Evolutionary conservation across 2,329 filamentous ascomycete species (phyloP), one percentile per base, ranked within the genome.

Genomic region (Fusarium sp.): DNA sequence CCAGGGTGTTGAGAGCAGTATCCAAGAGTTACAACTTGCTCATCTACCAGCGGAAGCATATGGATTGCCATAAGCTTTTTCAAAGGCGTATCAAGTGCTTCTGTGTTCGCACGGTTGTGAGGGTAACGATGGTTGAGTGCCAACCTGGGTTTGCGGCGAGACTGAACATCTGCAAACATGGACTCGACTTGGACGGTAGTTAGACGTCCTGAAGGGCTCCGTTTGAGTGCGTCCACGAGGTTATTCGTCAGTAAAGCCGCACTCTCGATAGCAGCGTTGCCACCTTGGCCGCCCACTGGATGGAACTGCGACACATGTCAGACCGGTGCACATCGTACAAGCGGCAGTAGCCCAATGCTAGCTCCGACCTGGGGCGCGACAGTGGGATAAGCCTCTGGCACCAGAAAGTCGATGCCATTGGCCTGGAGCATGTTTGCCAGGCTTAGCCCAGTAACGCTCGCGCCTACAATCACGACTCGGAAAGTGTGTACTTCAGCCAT

Each of bases 351-450:
- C n/a, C n/a, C n/a, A n/a, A n/a, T n/a, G n/a, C n/a, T n/a, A n/a
- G n/a, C n/a, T n/a, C n/a, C n/a, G n/a, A n/a, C n/a, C n/a, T n/a
- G n/a, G n/a, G n/a, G n/a, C n/a, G n/a, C n/a, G n/a, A n/a, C n/a
- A n/a, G n/a, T n/a, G n/a, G n/a, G n/a, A n/a, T n/a, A n/a, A n/a
- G n/a, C n/a, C n/a, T n/a, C n/a, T n/a, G n/a, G n/a, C n/a, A n/a
- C n/a, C n/a, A n/a, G n/a, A n/a, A n/a, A n/a, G n/a, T n/a, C n/a
- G n/a, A n/a, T n/a, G n/a, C n/a, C 57, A n/a, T 32, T 51, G 26
- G 38, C 30, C 26, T 52, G 56, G 18, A 62, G 45, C 62, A 65
- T 62, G 8, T 62, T 64, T 28, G 56, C 62, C 28, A 62, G 34
- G 28, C 55, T 44, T 7, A 64, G 34, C 28, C 62, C 62, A 18